These are phyloP conservation scores for Gracilariopsis chorda DNA, from an alignment of 23 red algal species.

Conservation along the genomic window DNA sequence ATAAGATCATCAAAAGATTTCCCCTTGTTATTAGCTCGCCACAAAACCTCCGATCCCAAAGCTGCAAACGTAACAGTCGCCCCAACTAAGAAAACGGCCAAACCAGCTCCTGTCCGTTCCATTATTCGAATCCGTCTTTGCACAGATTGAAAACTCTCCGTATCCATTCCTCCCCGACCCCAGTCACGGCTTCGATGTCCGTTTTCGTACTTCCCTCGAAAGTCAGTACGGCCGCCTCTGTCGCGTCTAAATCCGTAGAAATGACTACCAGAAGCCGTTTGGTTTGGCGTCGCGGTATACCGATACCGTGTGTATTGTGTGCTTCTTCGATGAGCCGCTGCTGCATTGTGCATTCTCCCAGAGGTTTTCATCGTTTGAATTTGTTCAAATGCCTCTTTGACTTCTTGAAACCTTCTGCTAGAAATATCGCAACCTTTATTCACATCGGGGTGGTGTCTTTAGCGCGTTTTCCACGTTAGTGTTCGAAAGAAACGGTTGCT, in stretches of 20 bases:
- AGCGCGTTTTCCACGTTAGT: too few species aligned
- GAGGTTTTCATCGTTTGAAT: background rate
- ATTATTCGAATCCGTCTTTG: background rate
- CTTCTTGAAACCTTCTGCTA: slow-evolving; percentile 18
- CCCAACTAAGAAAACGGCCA: slow-evolving; percentile 20
- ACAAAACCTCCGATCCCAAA: slow-evolving; percentile 30
- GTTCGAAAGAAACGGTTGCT: background rate
- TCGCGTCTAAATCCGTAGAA: slow-evolving; percentile 29
- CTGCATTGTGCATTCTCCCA: background rate
- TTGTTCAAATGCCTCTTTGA: slow-evolving; percentile 47
- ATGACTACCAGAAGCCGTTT: background rate
- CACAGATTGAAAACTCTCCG: background rate
- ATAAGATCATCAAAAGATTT: slow-evolving; percentile 63
- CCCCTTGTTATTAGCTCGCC: slow-evolving; percentile 26
- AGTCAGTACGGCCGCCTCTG: background rate
- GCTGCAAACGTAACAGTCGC: background rate
- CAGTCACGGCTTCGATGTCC: background rate
- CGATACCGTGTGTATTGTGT: slow-evolving; percentile 6
- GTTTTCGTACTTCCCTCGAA: background rate
- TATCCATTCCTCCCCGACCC: background rate
- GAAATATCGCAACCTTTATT: slow-evolving; percentile 35
- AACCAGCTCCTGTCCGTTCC: slow-evolving; percentile 18
- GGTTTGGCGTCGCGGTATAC: background rate
- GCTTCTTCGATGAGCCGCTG: background rate
- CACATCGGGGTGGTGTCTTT: slow-evolving; percentile 43